Evolutionary conservation across 2,329 filamentous ascomycete species (phyloP), one percentile per base, ranked within the genome.

Genomic region (Clonostachys solani): DNA sequence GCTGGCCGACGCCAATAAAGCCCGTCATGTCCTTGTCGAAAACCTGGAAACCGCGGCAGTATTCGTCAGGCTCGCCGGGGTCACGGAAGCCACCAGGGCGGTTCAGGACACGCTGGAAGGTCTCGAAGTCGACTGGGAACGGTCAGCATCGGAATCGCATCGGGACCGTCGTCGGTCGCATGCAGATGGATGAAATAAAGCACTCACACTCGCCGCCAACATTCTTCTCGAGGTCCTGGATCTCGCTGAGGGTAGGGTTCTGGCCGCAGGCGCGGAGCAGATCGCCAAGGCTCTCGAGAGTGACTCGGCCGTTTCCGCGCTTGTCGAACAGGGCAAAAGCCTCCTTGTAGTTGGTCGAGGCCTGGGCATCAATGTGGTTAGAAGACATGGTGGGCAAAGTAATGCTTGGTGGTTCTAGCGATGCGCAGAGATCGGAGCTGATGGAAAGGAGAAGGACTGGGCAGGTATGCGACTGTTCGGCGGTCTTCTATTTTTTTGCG

Each of bases 261-360:
- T 99, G 94, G 43, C 94, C 94, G 67, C 94, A 99, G 47, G 94
- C 94, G 65, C 94, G 88, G 56, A 99, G 84, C 51, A 99, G 81
- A 68, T 99, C 94, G 58, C 94, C 94, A 48, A 99, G 83, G 54
- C 86, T 87, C 56, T 92, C 87, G 67, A 92, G 78, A 38, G 87
- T 73, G 58, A 97, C 94, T 60, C 92, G 92, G 65, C 92, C 92
- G 66, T 89, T 95, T 66, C 94, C 94, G 70, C 94, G 92, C 85
- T 96, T 97, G 81, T 99, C 94, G 79, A 97, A 99, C 68, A 99
- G 88, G 62, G 92, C 92, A 74, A 99, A 99, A 59, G 94, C 94
- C 86, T 99, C 94, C 80, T 97, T 97, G 89, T 97, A 99, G 86
- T 99, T 97, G 76, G 92, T 97, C 52, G 80, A 84, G 68, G 82